These are phyloP conservation scores for Raphanus raphanistrum DNA, from an alignment of 345 rosid species.

Conservation along the genomic window DNA sequence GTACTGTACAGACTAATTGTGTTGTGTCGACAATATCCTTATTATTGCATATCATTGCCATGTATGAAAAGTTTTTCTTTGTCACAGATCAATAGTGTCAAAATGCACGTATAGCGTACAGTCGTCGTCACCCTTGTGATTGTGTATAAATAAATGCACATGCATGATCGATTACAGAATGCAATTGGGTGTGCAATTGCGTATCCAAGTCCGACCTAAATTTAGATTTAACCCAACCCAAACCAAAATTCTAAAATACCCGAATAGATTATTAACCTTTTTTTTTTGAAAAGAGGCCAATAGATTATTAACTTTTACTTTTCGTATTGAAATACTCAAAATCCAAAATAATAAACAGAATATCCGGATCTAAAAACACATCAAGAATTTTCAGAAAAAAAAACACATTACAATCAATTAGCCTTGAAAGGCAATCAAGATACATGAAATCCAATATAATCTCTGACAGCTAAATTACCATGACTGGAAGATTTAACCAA, in stretches of 20 bases:
- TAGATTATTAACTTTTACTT: not conserved
- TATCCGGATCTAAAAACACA: not conserved
- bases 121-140: not conserved
- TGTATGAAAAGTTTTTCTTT: not conserved
- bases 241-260: not conserved
- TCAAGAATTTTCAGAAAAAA: too few species aligned
- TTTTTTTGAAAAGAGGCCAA: too few species aligned
- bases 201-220: not conserved
- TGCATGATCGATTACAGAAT: not conserved
- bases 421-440: constrained; percentile 1
- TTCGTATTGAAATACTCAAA: not conserved
- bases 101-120: not conserved
- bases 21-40: not conserved
- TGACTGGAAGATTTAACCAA: constrained; percentile 9
- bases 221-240: not conserved
- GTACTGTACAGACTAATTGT: not conserved
- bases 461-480: constrained; percentile 22
- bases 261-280: too few species aligned
- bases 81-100: not conserved
- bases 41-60: not conserved
- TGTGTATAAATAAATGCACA: not conserved
- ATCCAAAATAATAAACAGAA: not conserved
- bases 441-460: not conserved
- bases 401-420: not conserved
- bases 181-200: not conserved